Base-by-base conservation (phyloP, 192 early-diverging fungal species). In the Coemansia sp. region DNA sequence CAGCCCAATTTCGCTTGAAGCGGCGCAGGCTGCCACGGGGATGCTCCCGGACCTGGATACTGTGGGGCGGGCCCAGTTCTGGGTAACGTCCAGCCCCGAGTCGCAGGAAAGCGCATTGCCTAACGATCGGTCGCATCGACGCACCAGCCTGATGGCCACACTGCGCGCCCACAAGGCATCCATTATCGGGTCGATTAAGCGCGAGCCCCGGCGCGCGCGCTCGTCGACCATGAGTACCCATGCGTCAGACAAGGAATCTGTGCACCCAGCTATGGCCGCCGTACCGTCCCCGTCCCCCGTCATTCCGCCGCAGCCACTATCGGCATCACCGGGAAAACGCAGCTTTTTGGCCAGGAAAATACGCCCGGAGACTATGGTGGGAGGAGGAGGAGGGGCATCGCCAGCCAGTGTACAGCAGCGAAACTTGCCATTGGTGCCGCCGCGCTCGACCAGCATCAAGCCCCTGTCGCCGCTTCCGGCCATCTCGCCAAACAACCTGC, bases 401-500 rank as follows among this genome's bases (percentile, higher is more conserved):
- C 49, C 13, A 42, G 25, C 9, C 40, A 21, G 16, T 42, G 2
- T 16, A 1, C 6, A 14, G 20, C 16, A 37, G 9, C 6, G 17
- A 37, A n/a, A 37, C 2, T 36, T 52, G 42, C 36, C 45, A 23
- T 34, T 44, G 23, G 41, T 39, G 0, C 49, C 46, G 25, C 65
- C 54, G 1, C 5, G 16, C 7, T 47, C 54, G 12, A 36, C 54
- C 6, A 62, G 50, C 36, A 55, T 63, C 16, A 47, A 50, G 28
- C 52, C 60, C 22, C 60, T 71, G 22, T 60, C 67, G 28, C 67
- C 67, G 2, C 21, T 71, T 22, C 67, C 67, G 7, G 29, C 46
- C 10, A 71, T 71, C 7, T 64, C 56, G 39, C 67, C 67, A 28
- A 71, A 71, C 39, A 71, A 71, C 32, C 52, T 71, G n/a, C 55